Evolutionary conservation across 306 rosid genomes (phyloP), one percentile per base, ranked within the genome.

Genomic region (Pterocarpus santalinus): DNA sequence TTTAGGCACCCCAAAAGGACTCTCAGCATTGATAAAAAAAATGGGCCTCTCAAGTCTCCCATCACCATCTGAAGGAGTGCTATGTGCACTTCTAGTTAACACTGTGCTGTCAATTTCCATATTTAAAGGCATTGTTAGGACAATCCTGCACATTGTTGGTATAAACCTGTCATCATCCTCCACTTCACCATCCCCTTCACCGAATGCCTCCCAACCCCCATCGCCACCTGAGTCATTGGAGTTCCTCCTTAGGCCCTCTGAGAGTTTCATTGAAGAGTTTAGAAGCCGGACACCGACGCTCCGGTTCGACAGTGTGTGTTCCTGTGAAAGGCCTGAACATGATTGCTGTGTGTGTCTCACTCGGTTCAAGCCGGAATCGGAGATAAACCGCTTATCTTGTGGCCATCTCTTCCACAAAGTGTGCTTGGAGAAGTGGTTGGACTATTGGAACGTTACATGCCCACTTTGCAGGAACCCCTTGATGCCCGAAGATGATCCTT

Each of bases 11-110:
- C 73, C 57, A 34, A 41, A 4, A 39, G 71, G 67, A 70, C 62
- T 41, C 72, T 72, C 33, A 32, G 15, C 35, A 34, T 85, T 67
- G 78, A 65, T 58, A 72, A 82, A 75, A 68, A 82, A 75, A 81
- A 95, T 95, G 99, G 99, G 99, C 64, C 94, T 95, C 61, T 90
- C 95, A 68, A 93, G 88, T 91, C 97, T 95, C 8, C 98, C 99
- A 80, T 87, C 99, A 82, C 97, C 94, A 80, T 91, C 97, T 32
- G 97, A 93, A 88, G 99, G 99, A 81, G 91, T 95, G 14, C 74
- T 93, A 4, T 90, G 95, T 79, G 83, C 85, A 38, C 80, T 93
- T 70, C 11, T 95, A 52, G 92, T 90, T 34, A 95, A 95, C 89
- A 89, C 96, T 22, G 94, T 93, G 2, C 70, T 90, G 16, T 91